Percentiles rank a stretch among this genome's conserved stretches.
phyloP scores from a whole-genome alignment of 345 rosid genomes.

The Durio zibethinus region DNA sequence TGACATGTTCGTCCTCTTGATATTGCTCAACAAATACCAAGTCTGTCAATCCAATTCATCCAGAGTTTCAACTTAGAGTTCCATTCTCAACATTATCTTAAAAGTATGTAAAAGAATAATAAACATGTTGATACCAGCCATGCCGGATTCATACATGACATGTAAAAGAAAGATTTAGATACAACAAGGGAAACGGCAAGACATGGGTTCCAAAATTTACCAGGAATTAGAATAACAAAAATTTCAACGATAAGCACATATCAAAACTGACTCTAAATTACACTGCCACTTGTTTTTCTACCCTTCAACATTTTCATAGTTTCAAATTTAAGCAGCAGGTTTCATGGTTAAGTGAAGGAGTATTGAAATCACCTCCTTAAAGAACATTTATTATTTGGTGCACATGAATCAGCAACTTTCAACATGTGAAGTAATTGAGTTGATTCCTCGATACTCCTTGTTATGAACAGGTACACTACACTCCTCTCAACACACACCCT shows the following conservation, averaged over 20 bases:
- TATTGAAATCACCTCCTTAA: slow-evolving; percentile 57
- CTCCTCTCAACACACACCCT: slow-evolving; percentile 56
- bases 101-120: background rate
- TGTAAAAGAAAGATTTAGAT: background rate
- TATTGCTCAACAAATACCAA: background rate
- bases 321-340: background rate
- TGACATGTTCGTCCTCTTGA: background rate
- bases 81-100: background rate
- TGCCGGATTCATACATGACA: background rate
- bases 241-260: background rate
- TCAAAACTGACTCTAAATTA: background rate
- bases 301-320: background rate
- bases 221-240: background rate
- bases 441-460: slow-evolving; percentile 65
- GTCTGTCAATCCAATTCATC: background rate
- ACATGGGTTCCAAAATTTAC: background rate
- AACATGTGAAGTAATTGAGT: slow-evolving; percentile 51
- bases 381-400: slow-evolving; percentile 33
- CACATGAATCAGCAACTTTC: slow-evolving; percentile 42
- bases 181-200: background rate
- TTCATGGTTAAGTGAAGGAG: slow-evolving; percentile 15
- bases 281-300: background rate
- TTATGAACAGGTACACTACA: slow-evolving; percentile 58
- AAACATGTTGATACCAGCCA: background rate
- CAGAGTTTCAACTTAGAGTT: background rate